Conservation (phyloP, 2,329 filamentous ascomycete genomes). For the Colletotrichum lupini region DNA sequence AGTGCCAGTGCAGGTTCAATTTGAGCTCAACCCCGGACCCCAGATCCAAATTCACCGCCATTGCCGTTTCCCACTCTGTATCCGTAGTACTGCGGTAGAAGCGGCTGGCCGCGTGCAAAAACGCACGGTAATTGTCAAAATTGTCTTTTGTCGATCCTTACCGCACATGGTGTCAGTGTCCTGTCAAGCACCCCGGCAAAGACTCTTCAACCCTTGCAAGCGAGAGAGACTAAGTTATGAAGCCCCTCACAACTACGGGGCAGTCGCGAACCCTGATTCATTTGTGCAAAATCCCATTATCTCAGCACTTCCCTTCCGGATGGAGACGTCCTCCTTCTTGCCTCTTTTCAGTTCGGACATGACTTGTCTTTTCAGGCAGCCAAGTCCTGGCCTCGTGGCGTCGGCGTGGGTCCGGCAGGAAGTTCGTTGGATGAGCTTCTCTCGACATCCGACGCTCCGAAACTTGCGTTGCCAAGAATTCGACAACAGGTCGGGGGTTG, state of each 20-base stretch:
- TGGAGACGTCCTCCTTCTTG: not conserved
- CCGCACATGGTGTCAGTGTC: not conserved
- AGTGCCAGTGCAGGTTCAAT: not conserved
- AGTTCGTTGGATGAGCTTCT: not conserved
- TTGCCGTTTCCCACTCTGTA: not conserved
- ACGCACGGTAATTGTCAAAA: not conserved
- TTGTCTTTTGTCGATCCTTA: constrained; percentile 18
- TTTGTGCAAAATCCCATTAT: constrained; percentile 13
- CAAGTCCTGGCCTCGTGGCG: constrained; percentile 11
- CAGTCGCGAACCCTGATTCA: constrained; percentile 22
- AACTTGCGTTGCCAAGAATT: constrained; percentile 7
- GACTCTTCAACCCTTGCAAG: constrained; percentile 18
- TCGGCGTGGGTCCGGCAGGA: not conserved
- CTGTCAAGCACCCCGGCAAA: constrained; percentile 11
- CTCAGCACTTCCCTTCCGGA: not conserved
- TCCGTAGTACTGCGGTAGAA: not conserved
- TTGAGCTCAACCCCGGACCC: constrained; percentile 6
- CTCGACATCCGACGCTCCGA: not conserved
- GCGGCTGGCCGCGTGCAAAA: not conserved
- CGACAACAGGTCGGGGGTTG: not conserved
- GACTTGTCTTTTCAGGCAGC: constrained; percentile 6
- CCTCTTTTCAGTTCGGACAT: constrained; percentile 1
- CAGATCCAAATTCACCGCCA: not conserved
- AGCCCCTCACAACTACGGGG: constrained; percentile 12
- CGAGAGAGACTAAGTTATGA: not conserved